Conservation (phyloP, 2,329 filamentous ascomycete species). For the Corinectria fuckeliana region DNA sequence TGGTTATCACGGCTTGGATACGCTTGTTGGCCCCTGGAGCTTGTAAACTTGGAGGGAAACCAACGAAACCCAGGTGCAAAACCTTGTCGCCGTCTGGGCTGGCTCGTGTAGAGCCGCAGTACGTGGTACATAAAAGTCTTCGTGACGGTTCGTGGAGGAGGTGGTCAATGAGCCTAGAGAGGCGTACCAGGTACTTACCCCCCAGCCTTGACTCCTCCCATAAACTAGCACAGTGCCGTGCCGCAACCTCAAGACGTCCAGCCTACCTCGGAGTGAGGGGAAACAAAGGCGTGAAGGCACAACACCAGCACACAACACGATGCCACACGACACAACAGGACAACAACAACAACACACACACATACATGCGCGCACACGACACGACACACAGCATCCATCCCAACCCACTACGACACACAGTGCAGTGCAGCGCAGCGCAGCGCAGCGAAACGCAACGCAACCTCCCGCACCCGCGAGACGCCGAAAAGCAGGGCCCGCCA, state of each 20-base stretch:
- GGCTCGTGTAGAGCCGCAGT: constrained; percentile 10
- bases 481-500: constrained; percentile 20
- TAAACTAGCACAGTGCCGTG: constrained; percentile 33
- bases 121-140: not conserved
- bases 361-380: constrained; percentile 1
- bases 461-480: constrained; percentile 25
- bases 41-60: constrained; percentile 8
- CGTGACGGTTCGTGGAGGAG: not conserved
- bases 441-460: constrained; percentile 25
- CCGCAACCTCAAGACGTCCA: constrained; percentile 24
- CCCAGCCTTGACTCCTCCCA: not conserved
- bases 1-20: not conserved
- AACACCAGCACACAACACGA: constrained; percentile 27
- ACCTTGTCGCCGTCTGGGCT: constrained; percentile 31
- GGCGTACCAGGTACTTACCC: constrained; percentile 29
- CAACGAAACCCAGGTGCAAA: constrained; percentile 29
- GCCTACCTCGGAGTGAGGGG: not conserved
- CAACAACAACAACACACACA: constrained; percentile 22
- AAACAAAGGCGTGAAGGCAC: constrained; percentile 3
- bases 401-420: constrained; percentile 14
- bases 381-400: constrained; percentile 8
- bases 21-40: constrained; percentile 7
- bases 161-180: constrained; percentile 4
- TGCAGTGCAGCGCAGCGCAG: too few species aligned
- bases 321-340: constrained; percentile 29